Conservation (phyloP, 345 rosid species). For the Citrus maxima region DNA sequence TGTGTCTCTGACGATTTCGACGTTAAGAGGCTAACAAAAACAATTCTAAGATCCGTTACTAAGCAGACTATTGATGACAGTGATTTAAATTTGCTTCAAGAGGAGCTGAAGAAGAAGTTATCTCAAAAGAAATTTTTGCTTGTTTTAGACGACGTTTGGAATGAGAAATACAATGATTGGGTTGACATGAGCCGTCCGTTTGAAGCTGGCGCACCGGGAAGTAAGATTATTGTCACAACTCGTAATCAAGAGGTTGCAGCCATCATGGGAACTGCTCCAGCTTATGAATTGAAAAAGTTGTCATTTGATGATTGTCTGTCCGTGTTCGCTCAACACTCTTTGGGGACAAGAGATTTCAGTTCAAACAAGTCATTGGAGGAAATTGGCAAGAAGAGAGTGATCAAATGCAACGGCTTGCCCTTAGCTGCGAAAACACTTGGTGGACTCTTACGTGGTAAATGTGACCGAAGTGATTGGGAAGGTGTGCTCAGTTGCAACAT, state of each 20-base stretch:
- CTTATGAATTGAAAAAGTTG: background rate
- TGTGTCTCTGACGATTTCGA: conserved; percentile 7
- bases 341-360: background rate
- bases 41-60: no score
- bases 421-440: background rate
- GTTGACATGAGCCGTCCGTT: background rate
- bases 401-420: background rate
- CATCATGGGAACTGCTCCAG: background rate
- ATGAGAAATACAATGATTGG: background rate
- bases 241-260: background rate
- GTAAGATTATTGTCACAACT: background rate
- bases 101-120: background rate
- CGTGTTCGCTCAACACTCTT: background rate
- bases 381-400: background rate
- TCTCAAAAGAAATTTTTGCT: conserved; percentile 12
- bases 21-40: background rate
- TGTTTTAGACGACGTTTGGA: conserved; percentile 28
- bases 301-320: background rate
- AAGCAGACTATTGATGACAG: no score
- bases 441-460: background rate
- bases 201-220: background rate
- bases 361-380: background rate
- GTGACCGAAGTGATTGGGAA: background rate
- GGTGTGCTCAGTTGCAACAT: background rate
- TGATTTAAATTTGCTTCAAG: background rate